Base-by-base conservation (phyloP, 2,329 filamentous ascomycete species). In the Alternaria arborescens region DNA sequence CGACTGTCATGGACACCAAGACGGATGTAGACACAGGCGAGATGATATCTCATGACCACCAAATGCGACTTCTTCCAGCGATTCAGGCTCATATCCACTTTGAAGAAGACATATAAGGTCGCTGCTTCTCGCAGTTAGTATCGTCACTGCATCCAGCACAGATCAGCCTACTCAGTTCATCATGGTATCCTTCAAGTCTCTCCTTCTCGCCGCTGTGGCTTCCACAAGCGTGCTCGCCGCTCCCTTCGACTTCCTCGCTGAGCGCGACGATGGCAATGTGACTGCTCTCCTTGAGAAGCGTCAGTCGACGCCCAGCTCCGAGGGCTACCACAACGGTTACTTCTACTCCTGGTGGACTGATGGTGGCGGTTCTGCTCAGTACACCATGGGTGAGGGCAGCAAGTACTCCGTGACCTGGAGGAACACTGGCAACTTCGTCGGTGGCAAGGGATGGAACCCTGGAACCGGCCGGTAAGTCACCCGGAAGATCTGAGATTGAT, bases 341-440 rank as follows among this genome's bases (percentile, higher is more conserved):
- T 88, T 84, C 79, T 88, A 85, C 76, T 86, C 84, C 5, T 87
- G 82, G 79, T 88, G 85, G 85, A 86, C 82, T 55, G 85, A 87
- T 58, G 82, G 82, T 32, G 76, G 72, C 10, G 68, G 66, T 41
- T 62, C 51, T 44, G 70, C 62, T 8, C 64, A 62, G 30, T 73
- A 71, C 64, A 71, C 67, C 18, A 73, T 68, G 58, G 60, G 60
- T 14, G 58, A 61, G 42, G 63, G 58, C 38, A 66, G 70, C 58
- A 61, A 59, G 50, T 73, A 73, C 56, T 65, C 64, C n/a, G 59
- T 65, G 52, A 61, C 46, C 8, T 73, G 70, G 70, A 61, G 60
- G 47, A 68, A 66, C 52, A 61, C 57, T 4, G 70, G 70, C 43
- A 72, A 72, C 62, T 71, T 65, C 12, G 71, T 73, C 22, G 69